phyloP scores from a whole-genome alignment of 345 rosid species.

The Carallia brachiata region DNA sequence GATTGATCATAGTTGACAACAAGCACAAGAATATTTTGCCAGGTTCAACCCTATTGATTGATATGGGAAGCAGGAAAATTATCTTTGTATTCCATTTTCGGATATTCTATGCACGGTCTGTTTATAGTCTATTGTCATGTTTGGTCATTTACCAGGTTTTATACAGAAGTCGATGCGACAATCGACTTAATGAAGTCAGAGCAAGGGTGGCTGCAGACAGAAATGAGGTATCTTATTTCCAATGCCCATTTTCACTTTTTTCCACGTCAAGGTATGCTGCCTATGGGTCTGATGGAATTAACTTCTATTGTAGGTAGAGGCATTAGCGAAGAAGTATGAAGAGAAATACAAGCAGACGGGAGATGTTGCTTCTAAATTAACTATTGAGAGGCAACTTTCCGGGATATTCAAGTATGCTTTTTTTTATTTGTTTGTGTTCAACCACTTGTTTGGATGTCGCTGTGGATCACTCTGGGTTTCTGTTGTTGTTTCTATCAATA shows the following conservation, averaged over 20 bases:
- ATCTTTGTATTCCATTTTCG: neutral
- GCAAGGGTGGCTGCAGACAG: slow-evolving; percentile 78
- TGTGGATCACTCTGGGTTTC: slow-evolving; percentile 1
- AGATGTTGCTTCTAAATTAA: slow-evolving; percentile 84
- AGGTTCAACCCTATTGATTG: neutral
- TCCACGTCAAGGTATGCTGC: slow-evolving; percentile 18
- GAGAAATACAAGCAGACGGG: slow-evolving; percentile 88
- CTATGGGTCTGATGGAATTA: slow-evolving; percentile 17
- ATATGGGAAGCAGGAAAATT: neutral
- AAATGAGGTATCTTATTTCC: slow-evolving; percentile 62
- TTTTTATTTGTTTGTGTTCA: slow-evolving; percentile 10
- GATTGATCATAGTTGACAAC: too few species aligned
- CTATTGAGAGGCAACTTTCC: slow-evolving; percentile 94
- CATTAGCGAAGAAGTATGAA: slow-evolving; percentile 75
- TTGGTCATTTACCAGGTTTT: slow-evolving; percentile 46
- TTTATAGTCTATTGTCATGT: neutral
- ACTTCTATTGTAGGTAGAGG: slow-evolving; percentile 55
- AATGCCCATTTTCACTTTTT: slow-evolving; percentile 7
- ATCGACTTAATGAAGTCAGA: slow-evolving; percentile 82
- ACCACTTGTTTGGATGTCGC: neutral
- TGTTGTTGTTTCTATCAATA: neutral
- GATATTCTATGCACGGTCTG: neutral
- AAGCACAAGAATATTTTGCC: too few species aligned
- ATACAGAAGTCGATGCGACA: slow-evolving; percentile 95
- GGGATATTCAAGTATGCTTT: slow-evolving; percentile 80